Evolutionary conservation across 2,329 filamentous ascomycete species (phyloP).

Genomic region (Teratosphaeria zuluensis): DNA sequence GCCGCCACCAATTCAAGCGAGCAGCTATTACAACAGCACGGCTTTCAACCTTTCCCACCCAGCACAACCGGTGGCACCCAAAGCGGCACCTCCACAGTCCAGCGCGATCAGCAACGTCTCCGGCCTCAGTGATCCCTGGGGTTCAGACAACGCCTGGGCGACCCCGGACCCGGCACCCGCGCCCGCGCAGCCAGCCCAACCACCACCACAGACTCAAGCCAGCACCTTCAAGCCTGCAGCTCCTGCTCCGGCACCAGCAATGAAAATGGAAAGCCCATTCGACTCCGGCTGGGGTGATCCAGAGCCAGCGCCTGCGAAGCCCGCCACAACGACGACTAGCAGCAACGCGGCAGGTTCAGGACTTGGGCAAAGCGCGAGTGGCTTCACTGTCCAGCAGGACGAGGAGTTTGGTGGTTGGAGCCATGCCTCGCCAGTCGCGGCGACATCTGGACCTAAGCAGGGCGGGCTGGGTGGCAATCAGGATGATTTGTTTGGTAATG

Average conservation of each 20-base stretch:
- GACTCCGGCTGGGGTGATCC: constrained; percentile 55
- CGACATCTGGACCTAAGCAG: constrained; percentile 36
- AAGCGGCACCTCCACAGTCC: constrained; percentile 21
- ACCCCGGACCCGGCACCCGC: constrained; percentile 45
- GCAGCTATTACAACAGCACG: constrained; percentile 43
- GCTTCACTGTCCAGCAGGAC: constrained; percentile 60
- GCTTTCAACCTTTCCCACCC: constrained; percentile 68
- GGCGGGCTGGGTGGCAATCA: constrained; percentile 41
- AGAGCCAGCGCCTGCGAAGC: constrained; percentile 39
- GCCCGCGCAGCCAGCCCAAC: constrained; percentile 24
- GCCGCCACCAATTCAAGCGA: constrained; percentile 26
- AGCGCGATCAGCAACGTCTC: constrained; percentile 27
- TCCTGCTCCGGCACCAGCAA: constrained; percentile 9
- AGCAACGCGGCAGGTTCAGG: not conserved
- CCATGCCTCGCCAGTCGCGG: constrained; percentile 48
- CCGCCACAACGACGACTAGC: constrained; percentile 2
- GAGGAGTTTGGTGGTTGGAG: constrained; percentile 97
- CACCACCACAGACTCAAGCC: constrained; percentile 29
- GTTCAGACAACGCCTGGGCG: constrained; percentile 71
- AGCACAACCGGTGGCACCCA: constrained; percentile 27
- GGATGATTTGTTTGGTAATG: constrained; percentile 91
- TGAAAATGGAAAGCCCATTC: constrained; percentile 21
- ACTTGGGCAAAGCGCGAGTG: constrained; percentile 10
- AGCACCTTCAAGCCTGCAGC: constrained; percentile 35
- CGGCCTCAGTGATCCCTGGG: constrained; percentile 58